Evolutionary conservation across 1,139 yeast species (phyloP).

Genomic region (Pichia norvegensis): DNA sequence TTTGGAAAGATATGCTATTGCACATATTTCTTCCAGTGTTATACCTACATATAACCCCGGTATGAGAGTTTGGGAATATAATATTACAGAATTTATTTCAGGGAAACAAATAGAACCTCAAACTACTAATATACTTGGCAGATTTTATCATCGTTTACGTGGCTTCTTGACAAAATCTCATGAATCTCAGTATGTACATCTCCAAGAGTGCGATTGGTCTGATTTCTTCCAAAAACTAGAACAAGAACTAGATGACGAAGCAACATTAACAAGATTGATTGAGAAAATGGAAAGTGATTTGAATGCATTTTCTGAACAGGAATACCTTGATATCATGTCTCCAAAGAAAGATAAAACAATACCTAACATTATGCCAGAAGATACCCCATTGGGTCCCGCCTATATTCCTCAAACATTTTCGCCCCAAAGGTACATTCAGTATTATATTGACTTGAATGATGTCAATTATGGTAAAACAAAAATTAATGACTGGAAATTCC

Average conservation of each 20-base stretch:
- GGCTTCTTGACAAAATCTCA: slow-evolving; percentile 13
- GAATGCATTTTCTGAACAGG: slow-evolving; percentile 1
- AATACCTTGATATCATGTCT: slow-evolving; percentile 18
- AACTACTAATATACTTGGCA: neutral
- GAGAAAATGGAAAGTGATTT: slow-evolving; percentile 10
- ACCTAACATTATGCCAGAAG: slow-evolving; percentile 56
- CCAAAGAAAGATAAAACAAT: slow-evolving; percentile 50
- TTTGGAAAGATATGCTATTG: slow-evolving; percentile 58
- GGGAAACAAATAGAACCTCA: neutral
- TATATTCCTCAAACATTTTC: slow-evolving; percentile 62
- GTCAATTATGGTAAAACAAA: slow-evolving; percentile 11
- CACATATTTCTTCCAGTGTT: slow-evolving; percentile 67
- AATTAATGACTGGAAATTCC: slow-evolving; percentile 37
- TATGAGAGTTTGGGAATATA: slow-evolving; percentile 78
- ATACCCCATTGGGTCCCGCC: slow-evolving; percentile 62
- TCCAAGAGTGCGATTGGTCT: slow-evolving; percentile 24
- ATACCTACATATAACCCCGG: slow-evolving; percentile 84
- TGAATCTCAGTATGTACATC: neutral
- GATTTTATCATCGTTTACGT: neutral
- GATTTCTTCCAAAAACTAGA: slow-evolving; percentile 26
- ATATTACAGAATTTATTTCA: slow-evolving; percentile 39
- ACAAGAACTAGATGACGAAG: slow-evolving; percentile 24
- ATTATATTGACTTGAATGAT: slow-evolving; percentile 51
- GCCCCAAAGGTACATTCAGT: slow-evolving; percentile 67
- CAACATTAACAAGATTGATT: slow-evolving; percentile 14